These are phyloP conservation scores for Meripilus lineatus DNA, from an alignment of 1,284 basidiomycete species.

Conservation along the genomic window DNA sequence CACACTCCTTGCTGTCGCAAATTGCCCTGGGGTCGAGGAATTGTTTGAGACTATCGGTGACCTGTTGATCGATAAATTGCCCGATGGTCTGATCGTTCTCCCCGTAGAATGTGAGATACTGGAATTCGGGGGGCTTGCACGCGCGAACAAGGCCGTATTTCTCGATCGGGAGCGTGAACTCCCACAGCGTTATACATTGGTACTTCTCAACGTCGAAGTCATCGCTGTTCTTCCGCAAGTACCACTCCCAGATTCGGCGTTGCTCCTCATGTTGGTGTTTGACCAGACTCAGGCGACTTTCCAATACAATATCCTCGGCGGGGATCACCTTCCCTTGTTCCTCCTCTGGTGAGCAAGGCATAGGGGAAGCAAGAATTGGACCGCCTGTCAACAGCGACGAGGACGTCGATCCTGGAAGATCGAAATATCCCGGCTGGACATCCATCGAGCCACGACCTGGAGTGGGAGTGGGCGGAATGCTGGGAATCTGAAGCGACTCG, in stretches of 20 bases:
- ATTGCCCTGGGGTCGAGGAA: constrained; percentile 68
- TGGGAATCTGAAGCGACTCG: constrained; percentile 55
- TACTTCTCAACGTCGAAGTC: constrained; percentile 91
- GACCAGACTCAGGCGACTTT: constrained; percentile 66
- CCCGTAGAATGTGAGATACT: constrained; percentile 87
- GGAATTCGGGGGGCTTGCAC: constrained; percentile 66
- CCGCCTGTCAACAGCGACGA: constrained; percentile 17
- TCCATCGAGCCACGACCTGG: constrained; percentile 24
- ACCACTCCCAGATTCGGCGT: constrained; percentile 89
- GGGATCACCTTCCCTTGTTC: constrained; percentile 45
- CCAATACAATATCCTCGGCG: constrained; percentile 55
- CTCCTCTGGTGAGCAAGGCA: constrained; percentile 24
- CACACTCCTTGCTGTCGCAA: constrained; percentile 83
- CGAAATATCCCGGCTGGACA: constrained; percentile 37
- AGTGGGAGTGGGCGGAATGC: constrained; percentile 42
- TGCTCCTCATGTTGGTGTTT: constrained; percentile 83
- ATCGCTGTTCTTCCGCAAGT: constrained; percentile 75
- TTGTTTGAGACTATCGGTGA: constrained; percentile 64
- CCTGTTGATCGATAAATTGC: constrained; percentile 83
- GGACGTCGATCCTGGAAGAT: constrained; percentile 28
- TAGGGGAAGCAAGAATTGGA: constrained; percentile 20
- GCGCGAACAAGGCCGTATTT: constrained; percentile 60
- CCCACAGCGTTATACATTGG: constrained; percentile 79
- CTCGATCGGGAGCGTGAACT: constrained; percentile 68
- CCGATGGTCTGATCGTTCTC: constrained; percentile 91